These are phyloP conservation scores for Crithidia acanthocephali DNA, from an alignment of 208 protist species.

Conservation along the genomic window DNA sequence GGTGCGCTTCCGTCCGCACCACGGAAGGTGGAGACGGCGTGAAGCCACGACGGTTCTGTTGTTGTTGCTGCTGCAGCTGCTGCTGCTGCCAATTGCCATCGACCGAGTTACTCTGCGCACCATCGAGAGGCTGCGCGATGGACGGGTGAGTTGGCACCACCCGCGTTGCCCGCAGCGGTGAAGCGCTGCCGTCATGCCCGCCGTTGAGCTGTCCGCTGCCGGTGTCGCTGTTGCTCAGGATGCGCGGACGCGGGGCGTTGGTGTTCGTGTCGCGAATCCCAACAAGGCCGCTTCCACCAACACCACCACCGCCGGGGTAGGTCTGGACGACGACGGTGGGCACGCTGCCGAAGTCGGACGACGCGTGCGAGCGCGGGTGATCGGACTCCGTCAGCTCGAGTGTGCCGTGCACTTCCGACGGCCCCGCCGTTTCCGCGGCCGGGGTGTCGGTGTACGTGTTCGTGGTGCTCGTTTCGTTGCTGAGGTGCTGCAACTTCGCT, in stretches of 20 bases:
- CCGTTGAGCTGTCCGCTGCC: not conserved
- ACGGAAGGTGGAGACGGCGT: constrained; percentile 1
- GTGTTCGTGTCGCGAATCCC: not conserved
- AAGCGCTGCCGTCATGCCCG: not conserved
- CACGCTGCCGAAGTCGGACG: not conserved
- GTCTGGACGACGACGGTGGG: not conserved
- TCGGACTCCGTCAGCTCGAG: not conserved
- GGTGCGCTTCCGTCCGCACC: not conserved
- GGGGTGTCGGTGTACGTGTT: constrained; percentile 8
- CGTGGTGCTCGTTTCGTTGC: constrained; percentile 1
- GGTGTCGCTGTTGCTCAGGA: not conserved
- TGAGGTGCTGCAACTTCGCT: not conserved
- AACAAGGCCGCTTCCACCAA: not conserved
- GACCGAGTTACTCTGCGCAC: not conserved
- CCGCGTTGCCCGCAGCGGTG: not conserved
- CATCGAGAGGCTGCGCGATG: not conserved
- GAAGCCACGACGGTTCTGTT: not conserved
- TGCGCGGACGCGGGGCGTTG: not conserved
- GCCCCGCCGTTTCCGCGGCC: not conserved
- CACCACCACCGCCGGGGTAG: not conserved
- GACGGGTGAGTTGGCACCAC: not conserved
- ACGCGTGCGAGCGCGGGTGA: not conserved
- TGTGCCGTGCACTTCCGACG: not conserved
- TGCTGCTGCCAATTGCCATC: constrained; percentile 8
- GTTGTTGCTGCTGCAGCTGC: constrained; percentile 4